Base-by-base conservation (phyloP, 1,284 basidiomycete species). In the Rhodotorula mucilaginosa region DNA sequence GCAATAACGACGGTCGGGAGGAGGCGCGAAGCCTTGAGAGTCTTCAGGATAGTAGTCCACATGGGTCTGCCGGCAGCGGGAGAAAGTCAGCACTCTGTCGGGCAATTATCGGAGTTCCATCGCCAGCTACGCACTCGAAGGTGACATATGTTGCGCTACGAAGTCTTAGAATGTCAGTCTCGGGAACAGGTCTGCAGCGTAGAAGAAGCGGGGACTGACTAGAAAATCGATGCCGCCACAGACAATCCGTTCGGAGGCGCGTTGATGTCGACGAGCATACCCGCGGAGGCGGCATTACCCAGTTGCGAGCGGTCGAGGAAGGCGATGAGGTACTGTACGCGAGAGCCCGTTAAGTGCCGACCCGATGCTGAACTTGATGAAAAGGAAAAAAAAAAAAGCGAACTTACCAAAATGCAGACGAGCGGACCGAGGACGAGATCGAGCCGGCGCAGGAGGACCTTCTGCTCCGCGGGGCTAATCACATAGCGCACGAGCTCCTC, bases 231-330 rank as follows among this genome's bases (percentile, higher is more conserved):
- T 3, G 66, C 59, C 5, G 60, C 26, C 8, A 74, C 61, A 18
- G 39, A 46, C 23, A 61, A 26, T 13, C 69, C 58, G 51, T 67
- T 62, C 13, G 31, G 2, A 26, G 63, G 57, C 31, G 64, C 64
- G n/a, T 49, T 49, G 69, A 70, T 63, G 49, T 74, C 72, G 3
- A 26, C 56, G 2, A 67, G 26, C 18, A 71, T 31, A 7, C 69
- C 69, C 5, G 63, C 72, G 16, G 62, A 48, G 13, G 64, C 29
- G 5, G 69, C 69, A 18, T 65, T 65, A 0, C 72, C 67, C 3
- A 73, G 26, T 34, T 70, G 69, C 39, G 61, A 49, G 5, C 71
- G 64, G 29, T 74, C 72, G 5, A 74, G 54, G 31, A 58, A 65
- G 5, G 54, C 47, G 46, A 65, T 58, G 13, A 48, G 47, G 65